These are phyloP conservation scores for Fraxinus latifolia DNA, from an alignment of 305 asterid species.

Conservation along the genomic window DNA sequence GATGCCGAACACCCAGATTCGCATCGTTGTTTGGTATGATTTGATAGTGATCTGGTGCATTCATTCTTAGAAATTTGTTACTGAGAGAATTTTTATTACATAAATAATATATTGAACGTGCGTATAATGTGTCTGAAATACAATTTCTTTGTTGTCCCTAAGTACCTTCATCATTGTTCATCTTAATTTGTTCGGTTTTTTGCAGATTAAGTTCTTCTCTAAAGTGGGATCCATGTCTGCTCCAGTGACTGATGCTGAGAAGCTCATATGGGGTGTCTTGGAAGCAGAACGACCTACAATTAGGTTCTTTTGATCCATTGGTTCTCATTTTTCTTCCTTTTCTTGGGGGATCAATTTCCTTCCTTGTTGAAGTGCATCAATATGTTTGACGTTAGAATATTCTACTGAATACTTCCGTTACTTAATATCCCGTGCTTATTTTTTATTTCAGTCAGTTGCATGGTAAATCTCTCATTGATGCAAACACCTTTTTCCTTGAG, in stretches of 20 bases:
- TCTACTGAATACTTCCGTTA: slow-evolving; percentile 10
- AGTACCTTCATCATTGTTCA: slow-evolving; percentile 1
- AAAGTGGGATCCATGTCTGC: slow-evolving; percentile 69
- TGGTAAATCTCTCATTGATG: slow-evolving; percentile 74
- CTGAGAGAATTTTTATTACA: background rate
- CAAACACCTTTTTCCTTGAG: slow-evolving; percentile 73
- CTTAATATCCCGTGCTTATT: slow-evolving; percentile 15
- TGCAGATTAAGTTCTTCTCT: slow-evolving; percentile 80
- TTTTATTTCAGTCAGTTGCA: slow-evolving; percentile 63
- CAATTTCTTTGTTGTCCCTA: background rate
- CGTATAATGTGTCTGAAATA: background rate
- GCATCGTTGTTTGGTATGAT: slow-evolving; percentile 89
- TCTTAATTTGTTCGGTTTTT: slow-evolving; percentile 9
- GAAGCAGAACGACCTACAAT: slow-evolving; percentile 79
- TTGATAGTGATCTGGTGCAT: slow-evolving; percentile 15
- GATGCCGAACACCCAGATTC: slow-evolving; percentile 76
- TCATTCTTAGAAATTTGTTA: background rate
- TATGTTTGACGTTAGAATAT: background rate
- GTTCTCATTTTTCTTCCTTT: slow-evolving; percentile 4
- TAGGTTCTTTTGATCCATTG: slow-evolving; percentile 46
- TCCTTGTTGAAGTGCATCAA: slow-evolving; percentile 2
- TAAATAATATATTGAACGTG: background rate
- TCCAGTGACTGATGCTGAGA: slow-evolving; percentile 74
- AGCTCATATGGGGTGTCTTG: slow-evolving; percentile 73
- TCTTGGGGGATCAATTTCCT: background rate